Base-by-base conservation (phyloP, 1,139 yeast genomes). In the Protomyces arabidopsidicola region DNA sequence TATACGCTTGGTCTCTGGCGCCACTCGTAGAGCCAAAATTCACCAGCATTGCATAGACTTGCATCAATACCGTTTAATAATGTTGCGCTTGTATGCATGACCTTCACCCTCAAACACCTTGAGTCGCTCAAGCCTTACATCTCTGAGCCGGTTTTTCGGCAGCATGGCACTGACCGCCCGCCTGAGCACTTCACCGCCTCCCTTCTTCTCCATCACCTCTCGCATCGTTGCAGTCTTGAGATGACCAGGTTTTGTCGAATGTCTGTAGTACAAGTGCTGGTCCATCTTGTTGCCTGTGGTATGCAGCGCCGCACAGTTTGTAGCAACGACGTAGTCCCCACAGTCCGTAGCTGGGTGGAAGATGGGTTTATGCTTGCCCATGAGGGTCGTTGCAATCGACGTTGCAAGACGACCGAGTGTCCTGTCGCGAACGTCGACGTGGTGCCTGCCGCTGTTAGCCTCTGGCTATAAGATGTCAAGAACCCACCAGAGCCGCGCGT, bases 261-360 rank as follows among this genome's bases (percentile, higher is more conserved):
- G 99, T 64, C 89, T 82, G 87, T 96, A 87, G 78, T 93, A 93
- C n/a, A 84, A 80, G 76, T 89, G 91, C 65, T 91, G 87, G 65
- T 85, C 78, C 74, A 91, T 75, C 75, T 93, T 93, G 69, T 85
- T 86, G 67, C 98, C 98, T 0, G 97, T 86, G 18, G 87, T 81
- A 71, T 85, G 85, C 71, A 95, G 75, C 70, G 85, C 84, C 67
- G 89, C 83, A 72, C 97, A 90, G 78, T 93, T 93, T 12, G 98
- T 88, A 1, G 93, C 97, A 18, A 93, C 98, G 18, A 93, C 97
- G 72, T 91, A 93, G 75, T 93, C 99, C 12, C 99, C 99, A 70
- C 87, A 85, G 77, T 93, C 99, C 73, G 86, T 80, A 71, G 84
- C 77, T 10, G 81, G 82, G 69, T 91, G 88, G 70, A 77, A 87